Evolutionary conservation across 177 flowering plant species (phyloP).

Genomic region (Tripterygium wilfordii): DNA sequence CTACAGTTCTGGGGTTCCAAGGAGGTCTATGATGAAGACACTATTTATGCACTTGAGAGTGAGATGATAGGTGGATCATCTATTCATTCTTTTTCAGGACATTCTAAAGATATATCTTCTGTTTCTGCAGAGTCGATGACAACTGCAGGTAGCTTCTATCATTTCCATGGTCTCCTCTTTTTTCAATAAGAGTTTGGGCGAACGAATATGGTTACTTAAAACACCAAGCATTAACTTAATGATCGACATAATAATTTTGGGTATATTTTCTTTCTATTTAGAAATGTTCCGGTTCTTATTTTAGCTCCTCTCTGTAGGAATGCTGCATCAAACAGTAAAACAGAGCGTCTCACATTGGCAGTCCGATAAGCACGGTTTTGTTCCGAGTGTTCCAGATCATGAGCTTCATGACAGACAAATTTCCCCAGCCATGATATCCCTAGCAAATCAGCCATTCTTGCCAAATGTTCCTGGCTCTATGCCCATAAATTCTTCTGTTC

Average conservation of each 20-base stretch:
- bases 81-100: constrained; percentile 35
- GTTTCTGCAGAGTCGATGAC: constrained; percentile 30
- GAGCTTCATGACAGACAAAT: constrained; percentile 51
- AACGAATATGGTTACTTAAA: too few species aligned
- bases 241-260: too few species aligned
- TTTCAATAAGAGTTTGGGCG: too few species aligned
- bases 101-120: constrained; percentile 39
- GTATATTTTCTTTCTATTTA: too few species aligned
- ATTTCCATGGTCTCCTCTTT: too few species aligned
- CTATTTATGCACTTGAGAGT: constrained; percentile 60
- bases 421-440: constrained; percentile 20
- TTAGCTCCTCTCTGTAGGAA: too few species aligned
- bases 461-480: constrained; percentile 51
- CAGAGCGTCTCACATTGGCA: constrained; percentile 53
- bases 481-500: constrained; percentile 40
- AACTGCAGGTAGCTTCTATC: constrained; percentile 22
- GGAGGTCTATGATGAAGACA: constrained; percentile 85
- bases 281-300: too few species aligned
- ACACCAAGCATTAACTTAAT: too few species aligned
- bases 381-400: constrained; percentile 29
- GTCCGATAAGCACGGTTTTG: constrained; percentile 56
- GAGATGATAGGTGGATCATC: constrained; percentile 84
- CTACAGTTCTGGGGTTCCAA: constrained; percentile 95
- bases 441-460: constrained; percentile 46
- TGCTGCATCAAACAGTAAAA: constrained; percentile 26